A percentile compares a stretch with the other conserved stretches of the same genome.
Conservation (phyloP, 179 eudicot species). For the Nepenthes alata region DNA sequence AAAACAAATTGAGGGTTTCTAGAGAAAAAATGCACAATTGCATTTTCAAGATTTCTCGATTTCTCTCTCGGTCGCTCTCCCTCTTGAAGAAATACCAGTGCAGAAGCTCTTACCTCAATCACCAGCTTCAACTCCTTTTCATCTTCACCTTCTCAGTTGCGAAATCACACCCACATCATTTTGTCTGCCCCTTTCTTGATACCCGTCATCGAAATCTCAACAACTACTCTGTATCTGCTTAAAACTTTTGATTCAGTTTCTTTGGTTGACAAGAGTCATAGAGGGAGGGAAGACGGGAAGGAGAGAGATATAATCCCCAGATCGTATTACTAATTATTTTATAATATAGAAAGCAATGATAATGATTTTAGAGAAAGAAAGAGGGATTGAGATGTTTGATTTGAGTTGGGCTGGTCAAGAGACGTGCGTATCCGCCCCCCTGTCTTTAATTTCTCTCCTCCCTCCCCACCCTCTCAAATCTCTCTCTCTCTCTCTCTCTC, state of each 20-base stretch:
- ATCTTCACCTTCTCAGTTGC: slow-evolving; percentile 1
- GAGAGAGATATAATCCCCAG: slow-evolving; percentile 4
- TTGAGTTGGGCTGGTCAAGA: too few relatives aligned
- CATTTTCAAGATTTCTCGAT: not conserved
- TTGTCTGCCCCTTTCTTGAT: not conserved
- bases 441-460: too few relatives aligned
- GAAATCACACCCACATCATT: slow-evolving; percentile 10
- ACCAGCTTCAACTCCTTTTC: slow-evolving; percentile 3
- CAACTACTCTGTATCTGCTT: too few relatives aligned
- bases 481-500: too few relatives aligned
- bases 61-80: not conserved
- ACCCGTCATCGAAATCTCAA: not conserved
- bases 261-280: slow-evolving; percentile 17
- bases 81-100: not conserved
- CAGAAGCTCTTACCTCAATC: slow-evolving; percentile 18
- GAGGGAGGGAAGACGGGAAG: not conserved
- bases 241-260: slow-evolving; percentile 5
- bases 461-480: too few relatives aligned
- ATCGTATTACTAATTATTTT: not conserved
- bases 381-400: too few relatives aligned
- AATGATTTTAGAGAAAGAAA: not conserved
- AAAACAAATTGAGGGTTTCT: slow-evolving; percentile 14
- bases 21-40: slow-evolving; percentile 17
- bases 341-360: not conserved
- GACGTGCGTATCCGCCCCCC: too few relatives aligned